These are phyloP conservation scores for Fonsecaea multimorphosa DNA, from an alignment of 2,329 filamentous ascomycete species.

Conservation along the genomic window DNA sequence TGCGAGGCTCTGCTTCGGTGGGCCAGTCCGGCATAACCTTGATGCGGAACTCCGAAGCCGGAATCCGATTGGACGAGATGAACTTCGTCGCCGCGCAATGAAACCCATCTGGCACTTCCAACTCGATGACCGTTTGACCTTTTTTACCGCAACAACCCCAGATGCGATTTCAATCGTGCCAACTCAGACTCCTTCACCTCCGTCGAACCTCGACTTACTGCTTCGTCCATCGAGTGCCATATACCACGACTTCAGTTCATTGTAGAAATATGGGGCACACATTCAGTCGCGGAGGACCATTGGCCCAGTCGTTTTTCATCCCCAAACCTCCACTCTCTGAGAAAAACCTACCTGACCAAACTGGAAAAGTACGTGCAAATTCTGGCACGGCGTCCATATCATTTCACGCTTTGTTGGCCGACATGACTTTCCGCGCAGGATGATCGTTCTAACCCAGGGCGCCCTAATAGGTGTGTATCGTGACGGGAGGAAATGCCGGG, in stretches of 20 bases:
- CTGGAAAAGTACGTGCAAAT: conserved; percentile 44
- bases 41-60: not conserved
- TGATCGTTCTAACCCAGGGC: not conserved
- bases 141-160: not conserved
- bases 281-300: not conserved
- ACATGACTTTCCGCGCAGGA: not conserved
- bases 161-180: not conserved
- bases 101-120: conserved; percentile 1
- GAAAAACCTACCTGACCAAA: conserved; percentile 23
- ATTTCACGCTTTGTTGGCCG: not conserved
- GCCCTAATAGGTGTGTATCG: conserved; percentile 48
- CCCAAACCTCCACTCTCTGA: conserved; percentile 45
- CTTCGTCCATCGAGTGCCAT: not conserved
- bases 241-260: not conserved
- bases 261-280: conserved; percentile 4
- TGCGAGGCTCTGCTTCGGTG: not conserved
- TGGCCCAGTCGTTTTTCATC: conserved; percentile 26
- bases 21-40: not conserved
- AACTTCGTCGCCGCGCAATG: not conserved
- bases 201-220: not conserved
- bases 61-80: not conserved
- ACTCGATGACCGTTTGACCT: not conserved
- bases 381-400: not conserved
- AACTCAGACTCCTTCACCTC: not conserved
- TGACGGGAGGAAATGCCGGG: conserved; percentile 58